These are phyloP conservation scores for Colletotrichum paranaense DNA, from an alignment of 2,329 filamentous ascomycete genomes.

Conservation along the genomic window DNA sequence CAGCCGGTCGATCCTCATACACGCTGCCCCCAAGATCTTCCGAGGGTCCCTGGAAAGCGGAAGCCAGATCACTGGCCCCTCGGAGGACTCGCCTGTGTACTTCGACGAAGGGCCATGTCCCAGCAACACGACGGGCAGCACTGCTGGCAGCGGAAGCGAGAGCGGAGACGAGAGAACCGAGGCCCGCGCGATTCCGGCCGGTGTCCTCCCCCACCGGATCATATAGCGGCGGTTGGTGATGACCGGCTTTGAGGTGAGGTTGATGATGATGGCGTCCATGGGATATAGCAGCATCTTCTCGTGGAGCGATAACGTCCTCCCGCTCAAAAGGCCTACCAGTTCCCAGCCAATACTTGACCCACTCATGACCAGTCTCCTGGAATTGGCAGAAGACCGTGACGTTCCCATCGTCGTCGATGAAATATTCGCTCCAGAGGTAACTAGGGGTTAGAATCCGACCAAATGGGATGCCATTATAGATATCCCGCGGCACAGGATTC, in stretches of 20 bases:
- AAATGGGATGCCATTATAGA: not conserved
- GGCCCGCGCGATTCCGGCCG: not conserved
- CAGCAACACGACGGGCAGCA: not conserved
- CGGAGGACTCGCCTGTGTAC: not conserved
- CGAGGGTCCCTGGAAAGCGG: too few species aligned
- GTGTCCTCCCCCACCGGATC: not conserved
- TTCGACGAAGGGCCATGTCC: not conserved
- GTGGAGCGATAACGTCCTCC: too few species aligned
- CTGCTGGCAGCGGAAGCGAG: too few species aligned
- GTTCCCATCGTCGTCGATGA: not conserved
- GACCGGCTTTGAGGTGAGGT: too few species aligned
- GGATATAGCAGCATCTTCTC: too few species aligned
- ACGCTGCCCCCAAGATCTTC: too few species aligned
- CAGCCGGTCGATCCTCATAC: not conserved
- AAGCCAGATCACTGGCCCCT: too few species aligned
- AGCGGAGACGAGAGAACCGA: too few species aligned
- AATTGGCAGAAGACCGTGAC: not conserved
- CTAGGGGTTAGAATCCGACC: not conserved
- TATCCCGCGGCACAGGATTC: not conserved
- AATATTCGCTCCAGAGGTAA: not conserved
- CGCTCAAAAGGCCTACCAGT: too few species aligned
- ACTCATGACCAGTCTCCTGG: not conserved
- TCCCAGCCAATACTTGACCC: too few species aligned
- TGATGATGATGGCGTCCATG: too few species aligned
- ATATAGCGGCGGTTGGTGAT: too few species aligned